Percentiles rank a stretch among this genome's conserved stretches.
phyloP scores from a whole-genome alignment of 441 rosid species.

The Lepidium campestre region DNA sequence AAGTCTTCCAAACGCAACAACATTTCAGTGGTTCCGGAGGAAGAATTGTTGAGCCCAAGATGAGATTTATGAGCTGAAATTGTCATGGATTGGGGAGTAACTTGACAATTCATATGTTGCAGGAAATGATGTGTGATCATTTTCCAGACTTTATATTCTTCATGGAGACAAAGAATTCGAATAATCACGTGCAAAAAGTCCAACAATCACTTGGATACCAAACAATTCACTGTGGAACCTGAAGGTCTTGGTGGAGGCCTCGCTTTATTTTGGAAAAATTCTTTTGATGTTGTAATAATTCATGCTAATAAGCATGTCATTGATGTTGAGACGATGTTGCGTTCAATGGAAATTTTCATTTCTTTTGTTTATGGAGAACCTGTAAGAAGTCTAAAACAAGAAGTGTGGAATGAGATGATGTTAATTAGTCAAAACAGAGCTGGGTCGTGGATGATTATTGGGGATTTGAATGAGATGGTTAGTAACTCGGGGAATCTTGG shows the following conservation, averaged over 20 bases:
- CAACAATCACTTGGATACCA: neutral
- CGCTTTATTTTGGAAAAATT: neutral
- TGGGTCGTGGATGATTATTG: neutral
- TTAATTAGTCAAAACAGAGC: accelerated
- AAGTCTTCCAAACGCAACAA: too few relatives aligned
- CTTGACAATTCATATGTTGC: too few relatives aligned
- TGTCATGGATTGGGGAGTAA: too few relatives aligned
- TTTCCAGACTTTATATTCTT: neutral
- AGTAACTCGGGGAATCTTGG: neutral
- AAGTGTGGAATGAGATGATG: neutral
- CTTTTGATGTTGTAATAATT: too few relatives aligned
- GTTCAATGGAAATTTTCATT: neutral
- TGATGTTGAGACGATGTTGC: neutral
- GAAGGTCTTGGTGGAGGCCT: neutral
- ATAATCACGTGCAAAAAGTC: neutral
- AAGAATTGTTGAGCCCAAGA: too few relatives aligned
- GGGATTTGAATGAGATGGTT: neutral
- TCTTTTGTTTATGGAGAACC: neutral
- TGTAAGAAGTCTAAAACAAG: neutral
- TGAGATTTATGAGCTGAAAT: too few relatives aligned
- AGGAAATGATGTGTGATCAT: neutral
- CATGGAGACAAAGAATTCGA: neutral
- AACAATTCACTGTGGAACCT: neutral
- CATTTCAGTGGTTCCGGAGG: too few relatives aligned
- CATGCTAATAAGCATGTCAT: too few relatives aligned